Percentiles rank a stretch among this genome's conserved stretches.
Conservation (phyloP, 108 stramenopile genomes). For the Phaeodactylum tricornutum region DNA sequence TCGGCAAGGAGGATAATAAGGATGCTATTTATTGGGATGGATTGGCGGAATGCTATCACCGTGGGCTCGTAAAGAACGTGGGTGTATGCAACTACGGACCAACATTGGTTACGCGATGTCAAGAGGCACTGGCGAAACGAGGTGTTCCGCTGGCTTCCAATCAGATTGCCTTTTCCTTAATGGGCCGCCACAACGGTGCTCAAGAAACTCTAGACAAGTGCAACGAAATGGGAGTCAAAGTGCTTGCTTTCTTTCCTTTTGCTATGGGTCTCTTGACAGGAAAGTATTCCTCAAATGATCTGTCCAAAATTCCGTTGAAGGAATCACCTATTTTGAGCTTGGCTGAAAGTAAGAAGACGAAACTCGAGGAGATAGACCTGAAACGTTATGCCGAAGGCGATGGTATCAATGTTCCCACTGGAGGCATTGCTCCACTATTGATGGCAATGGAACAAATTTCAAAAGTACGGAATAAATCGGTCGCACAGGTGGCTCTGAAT, state of each 20-base stretch:
- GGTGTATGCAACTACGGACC: slow-evolving; percentile 65
- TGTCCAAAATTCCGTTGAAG: no score
- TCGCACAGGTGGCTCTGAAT: slow-evolving; percentile 67
- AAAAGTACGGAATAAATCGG: slow-evolving; percentile 22
- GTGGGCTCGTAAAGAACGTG: slow-evolving; percentile 52
- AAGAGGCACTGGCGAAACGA: slow-evolving; percentile 28
- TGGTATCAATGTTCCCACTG: slow-evolving; percentile 21
- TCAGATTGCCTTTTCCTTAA: slow-evolving; percentile 55
- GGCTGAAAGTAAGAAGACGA: slow-evolving; percentile 16
- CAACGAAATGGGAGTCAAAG: slow-evolving; percentile 41
- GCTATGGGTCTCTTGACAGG: slow-evolving; percentile 63
- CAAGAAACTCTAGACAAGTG: slow-evolving; percentile 39
- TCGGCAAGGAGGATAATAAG: slow-evolving; percentile 21
- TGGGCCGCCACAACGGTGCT: slow-evolving; percentile 48
- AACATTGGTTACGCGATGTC: slow-evolving; percentile 30
- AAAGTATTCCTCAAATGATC: slow-evolving; percentile 26
- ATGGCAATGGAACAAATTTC: slow-evolving; percentile 43
- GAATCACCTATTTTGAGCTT: no score
- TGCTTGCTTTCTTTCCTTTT: slow-evolving; percentile 56
- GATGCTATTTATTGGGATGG: slow-evolving; percentile 58
- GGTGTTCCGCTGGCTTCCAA: slow-evolving; percentile 55
- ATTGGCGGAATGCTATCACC: slow-evolving; percentile 44
- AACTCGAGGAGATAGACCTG: slow-evolving; percentile 30
- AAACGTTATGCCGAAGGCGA: slow-evolving; percentile 36
- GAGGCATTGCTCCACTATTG: slow-evolving; percentile 31